phyloP scores from a whole-genome alignment of 2,329 filamentous ascomycete genomes.

The Beauveria scarabaeidicola region DNA sequence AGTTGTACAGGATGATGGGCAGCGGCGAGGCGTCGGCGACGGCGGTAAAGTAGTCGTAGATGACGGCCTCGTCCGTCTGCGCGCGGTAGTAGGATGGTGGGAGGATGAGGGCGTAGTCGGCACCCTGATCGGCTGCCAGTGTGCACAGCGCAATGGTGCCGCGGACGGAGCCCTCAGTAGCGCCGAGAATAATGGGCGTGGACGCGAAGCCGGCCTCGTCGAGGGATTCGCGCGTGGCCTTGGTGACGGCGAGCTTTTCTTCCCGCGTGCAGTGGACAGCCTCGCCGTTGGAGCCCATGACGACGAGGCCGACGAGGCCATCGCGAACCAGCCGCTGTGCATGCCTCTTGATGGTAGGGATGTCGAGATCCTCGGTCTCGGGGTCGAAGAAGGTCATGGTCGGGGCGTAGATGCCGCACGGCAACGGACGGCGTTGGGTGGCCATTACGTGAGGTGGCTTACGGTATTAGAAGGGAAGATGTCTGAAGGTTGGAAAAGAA shows the following conservation, averaged over 20 bases:
- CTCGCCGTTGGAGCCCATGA: conserved; percentile 87
- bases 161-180: conserved; percentile 71
- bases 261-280: conserved; percentile 73
- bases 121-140: conserved; percentile 58
- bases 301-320: conserved; percentile 73
- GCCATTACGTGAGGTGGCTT: conserved; percentile 13
- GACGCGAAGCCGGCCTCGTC: conserved; percentile 68
- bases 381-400: conserved; percentile 88
- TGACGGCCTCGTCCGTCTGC: conserved; percentile 63
- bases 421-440: conserved; percentile 46
- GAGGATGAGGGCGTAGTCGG: conserved; percentile 71
- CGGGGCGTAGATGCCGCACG: conserved; percentile 77
- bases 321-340: conserved; percentile 67
- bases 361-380: conserved; percentile 75
- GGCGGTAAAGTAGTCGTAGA: conserved; percentile 64
- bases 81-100: conserved; percentile 77
- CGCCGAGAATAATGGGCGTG: conserved; percentile 75
- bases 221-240: conserved; percentile 71
- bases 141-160: conserved; percentile 70
- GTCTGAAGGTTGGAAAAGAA: too few relatives aligned
- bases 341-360: conserved; percentile 70
- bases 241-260: conserved; percentile 68
- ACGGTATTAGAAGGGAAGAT: not conserved
- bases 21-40: conserved; percentile 70
- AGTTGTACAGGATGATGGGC: conserved; percentile 84